Evolutionary conservation across 202 grass and related monocot genomes (phyloP).

Genomic region (Elaeis oleifera): DNA sequence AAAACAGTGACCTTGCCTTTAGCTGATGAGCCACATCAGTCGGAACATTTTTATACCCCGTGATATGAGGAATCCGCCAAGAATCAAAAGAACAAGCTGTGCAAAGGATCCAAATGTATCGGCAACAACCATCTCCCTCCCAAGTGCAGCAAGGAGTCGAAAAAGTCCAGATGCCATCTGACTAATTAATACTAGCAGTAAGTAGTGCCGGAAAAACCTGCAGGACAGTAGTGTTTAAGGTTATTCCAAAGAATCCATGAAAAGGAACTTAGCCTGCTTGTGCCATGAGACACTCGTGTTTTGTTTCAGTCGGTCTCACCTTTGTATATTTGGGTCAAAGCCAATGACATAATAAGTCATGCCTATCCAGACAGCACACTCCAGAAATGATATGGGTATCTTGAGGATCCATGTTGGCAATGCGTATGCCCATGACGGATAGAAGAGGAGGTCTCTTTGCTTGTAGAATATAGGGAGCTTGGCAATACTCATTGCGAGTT

Average conservation of each 20-base stretch:
- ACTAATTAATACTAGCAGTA: conserved; percentile 81
- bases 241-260: conserved; percentile 5
- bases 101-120: conserved; percentile 92
- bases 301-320: conserved; percentile 21
- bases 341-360: conserved; percentile 97
- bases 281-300: background rate
- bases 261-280: background rate
- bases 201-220: conserved; percentile 86
- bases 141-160: conserved; percentile 71
- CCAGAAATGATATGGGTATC: conserved; percentile 90
- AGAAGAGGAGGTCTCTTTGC: conserved; percentile 86
- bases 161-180: conserved; percentile 93
- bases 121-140: conserved; percentile 93
- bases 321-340: conserved; percentile 81
- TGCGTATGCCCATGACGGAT: conserved; percentile 89
- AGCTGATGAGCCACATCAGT: background rate
- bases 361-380: conserved; percentile 81
- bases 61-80: conserved; percentile 90
- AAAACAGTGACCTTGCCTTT: no score
- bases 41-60: conserved; percentile 37
- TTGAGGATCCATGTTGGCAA: conserved; percentile 86
- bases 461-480: conserved; percentile 97
- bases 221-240: conserved; percentile 1
- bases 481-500: conserved; percentile 86
- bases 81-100: conserved; percentile 84